Base-by-base conservation (phyloP, 768 basidiomycete genomes). In the Suillus ampliporus region DNA sequence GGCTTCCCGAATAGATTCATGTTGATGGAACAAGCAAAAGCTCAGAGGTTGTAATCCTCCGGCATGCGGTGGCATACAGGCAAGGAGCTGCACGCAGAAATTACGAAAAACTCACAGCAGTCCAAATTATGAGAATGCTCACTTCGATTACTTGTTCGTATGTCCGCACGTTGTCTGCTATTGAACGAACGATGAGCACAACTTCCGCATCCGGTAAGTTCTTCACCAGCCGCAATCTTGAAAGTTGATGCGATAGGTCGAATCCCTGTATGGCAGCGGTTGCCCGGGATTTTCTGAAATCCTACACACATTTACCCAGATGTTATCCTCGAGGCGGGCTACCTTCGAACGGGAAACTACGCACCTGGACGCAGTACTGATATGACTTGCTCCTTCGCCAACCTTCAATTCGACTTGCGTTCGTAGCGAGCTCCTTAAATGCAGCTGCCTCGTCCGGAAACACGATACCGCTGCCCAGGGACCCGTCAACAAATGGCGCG, bases 141-240 rank as follows among this genome's bases (percentile, higher is more conserved):
- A 95, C 97, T 84, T 98, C 95, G 2, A 92, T 84, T 15, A 94
- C 89, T 73, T 97, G 93, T 57, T 96, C 94, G 68, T 98, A 97
- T 0, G 86, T 83, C 68, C 84, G 87, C 50, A 94, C 82, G 56
- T 84, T 86, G 38, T 90, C 87, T 0, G 87, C 86, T 11, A 99
- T 76, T 6, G 86, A 84, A 38, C 86, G 84, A 78, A 91, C 87
- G 59, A 99, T 95, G 41, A 86, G 68, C 64, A 88, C 82, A 0
- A 86, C 87, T 75, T 99, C 97, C 1, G 80, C 69, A 64, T 94
- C 91, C 1, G 85, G 69, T 76, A 99, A 80, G 58, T 81, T 84
- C 72, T 88, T 93, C 19, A 84, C 86, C 67, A 89, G 82, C 17
- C 94, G 85, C 44, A 99, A 82, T 17, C 95, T 86, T 63, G 86